phyloP scores from a whole-genome alignment of 2,329 filamentous ascomycete species.

The Botrytis fabae region DNA sequence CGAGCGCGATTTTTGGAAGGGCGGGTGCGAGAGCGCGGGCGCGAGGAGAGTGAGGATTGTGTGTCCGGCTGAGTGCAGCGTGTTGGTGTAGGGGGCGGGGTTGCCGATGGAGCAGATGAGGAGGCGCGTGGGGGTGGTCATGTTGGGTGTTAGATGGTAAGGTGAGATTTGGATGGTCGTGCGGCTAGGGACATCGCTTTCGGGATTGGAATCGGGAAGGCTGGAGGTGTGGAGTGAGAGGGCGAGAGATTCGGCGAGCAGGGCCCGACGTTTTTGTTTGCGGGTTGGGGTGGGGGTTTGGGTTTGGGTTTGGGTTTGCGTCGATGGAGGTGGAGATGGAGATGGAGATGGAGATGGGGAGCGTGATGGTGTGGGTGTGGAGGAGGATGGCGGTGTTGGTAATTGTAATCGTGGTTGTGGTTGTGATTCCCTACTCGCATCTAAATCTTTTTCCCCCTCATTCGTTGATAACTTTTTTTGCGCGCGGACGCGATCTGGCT shows the following conservation, averaged over 20 bases:
- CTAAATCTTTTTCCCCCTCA: not conserved
- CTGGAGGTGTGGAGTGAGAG: not conserved
- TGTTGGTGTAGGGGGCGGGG: slow-evolving; percentile 70
- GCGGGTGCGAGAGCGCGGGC: slow-evolving; percentile 42
- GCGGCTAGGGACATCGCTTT: not conserved
- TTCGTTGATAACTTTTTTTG: not conserved
- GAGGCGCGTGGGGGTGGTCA: slow-evolving; percentile 50
- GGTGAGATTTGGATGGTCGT: not conserved
- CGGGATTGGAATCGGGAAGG: not conserved
- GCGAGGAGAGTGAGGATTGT: slow-evolving; percentile 64
- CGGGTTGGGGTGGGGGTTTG: not conserved
- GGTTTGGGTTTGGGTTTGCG: not conserved
- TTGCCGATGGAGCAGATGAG: slow-evolving; percentile 89
- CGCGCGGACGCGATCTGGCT: slow-evolving; percentile 6
- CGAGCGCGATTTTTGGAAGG: slow-evolving; percentile 49
- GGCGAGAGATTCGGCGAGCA: not conserved
- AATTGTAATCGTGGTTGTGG: not conserved
- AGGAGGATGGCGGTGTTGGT: not conserved
- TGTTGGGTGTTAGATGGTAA: not conserved
- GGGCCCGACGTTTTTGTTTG: not conserved
- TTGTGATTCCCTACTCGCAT: not conserved
- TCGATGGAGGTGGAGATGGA: no score
- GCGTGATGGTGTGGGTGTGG: not conserved
- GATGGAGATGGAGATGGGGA: not conserved
- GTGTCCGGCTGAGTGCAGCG: slow-evolving; percentile 87